Base-by-base conservation (phyloP, 2,329 filamentous ascomycete species). In the Cylindrodendrum hubeiense region DNA sequence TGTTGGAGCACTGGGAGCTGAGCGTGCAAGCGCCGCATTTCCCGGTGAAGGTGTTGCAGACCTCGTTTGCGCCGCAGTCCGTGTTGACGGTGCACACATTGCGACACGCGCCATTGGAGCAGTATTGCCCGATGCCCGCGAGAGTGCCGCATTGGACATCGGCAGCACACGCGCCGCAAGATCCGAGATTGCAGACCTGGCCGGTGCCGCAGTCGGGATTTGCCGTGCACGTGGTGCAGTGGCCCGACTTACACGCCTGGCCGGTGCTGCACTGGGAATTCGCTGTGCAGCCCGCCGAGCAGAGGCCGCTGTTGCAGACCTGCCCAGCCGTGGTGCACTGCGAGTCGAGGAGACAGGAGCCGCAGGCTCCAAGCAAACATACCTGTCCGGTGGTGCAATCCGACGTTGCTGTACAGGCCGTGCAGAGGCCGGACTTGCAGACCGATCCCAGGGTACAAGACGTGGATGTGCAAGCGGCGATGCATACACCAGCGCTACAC, bases 81-180 rank as follows among this genome's bases (percentile, higher is more conserved):
- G 60, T 51, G 47, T 60, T 67, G 61, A 56, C 24, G 15, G 54
- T 34, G 53, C 60, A 63, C 3, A 33, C 54, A 12, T 54, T 39
- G 15, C 44, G 49, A 26, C 63, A 66, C 30, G 54, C 53, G 30
- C 60, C 54, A 49, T 17, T 63, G 19, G 33, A 21, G 34, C 67
- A 68, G 44, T 67, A 59, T 37, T 67, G 64, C 3, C 65, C 65
- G 34, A 51, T 5, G 19, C 46, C 55, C n/a, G n/a, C n/a, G 17
- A 51, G 21, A 37, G 58, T 30, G 12, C 28, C 50, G 49, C 60
- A 65, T 12, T 67, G 49, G 4, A 49, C 12, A 21, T 63, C 60
- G n/a, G 26, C 15, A 1, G 65, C 19, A 34, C 67, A 69, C n/a
- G 55, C 33, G 13, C 51, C 44, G 33, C 67, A 69, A 12, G 34